These are phyloP conservation scores for Russula earlei DNA, from an alignment of 768 basidiomycete species.

Conservation along the genomic window DNA sequence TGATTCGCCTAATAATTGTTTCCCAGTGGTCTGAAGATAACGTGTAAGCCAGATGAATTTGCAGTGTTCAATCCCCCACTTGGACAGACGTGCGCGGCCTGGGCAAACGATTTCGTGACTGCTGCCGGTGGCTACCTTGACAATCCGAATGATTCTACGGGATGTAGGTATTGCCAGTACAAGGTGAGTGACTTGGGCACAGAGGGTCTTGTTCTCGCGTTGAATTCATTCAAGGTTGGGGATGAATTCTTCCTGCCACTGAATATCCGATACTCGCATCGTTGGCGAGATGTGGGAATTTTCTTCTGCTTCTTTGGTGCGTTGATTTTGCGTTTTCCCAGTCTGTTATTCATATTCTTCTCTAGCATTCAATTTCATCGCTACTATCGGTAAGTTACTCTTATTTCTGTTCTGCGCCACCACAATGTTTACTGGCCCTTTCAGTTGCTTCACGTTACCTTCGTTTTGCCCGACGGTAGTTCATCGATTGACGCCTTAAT, in stretches of 20 bases:
- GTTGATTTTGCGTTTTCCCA: constrained; percentile 19
- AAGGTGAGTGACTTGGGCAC: constrained; percentile 23
- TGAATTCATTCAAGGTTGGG: constrained; percentile 33
- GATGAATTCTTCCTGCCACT: constrained; percentile 63
- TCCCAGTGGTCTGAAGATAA: constrained; percentile 49
- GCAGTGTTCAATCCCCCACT: constrained; percentile 60
- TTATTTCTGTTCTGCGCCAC: neutral
- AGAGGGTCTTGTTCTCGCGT: neutral
- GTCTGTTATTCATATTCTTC: neutral
- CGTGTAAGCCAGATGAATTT: constrained; percentile 62
- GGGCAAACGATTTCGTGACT: constrained; percentile 59
- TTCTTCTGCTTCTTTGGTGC: constrained; percentile 51
- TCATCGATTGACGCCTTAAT: neutral
- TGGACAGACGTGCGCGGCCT: constrained; percentile 62
- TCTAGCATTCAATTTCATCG: constrained; percentile 58
- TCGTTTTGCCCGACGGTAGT: constrained; percentile 19
- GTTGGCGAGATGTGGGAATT: constrained; percentile 66
- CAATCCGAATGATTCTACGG: constrained; percentile 46
- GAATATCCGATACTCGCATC: constrained; percentile 49
- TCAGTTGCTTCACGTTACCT: constrained; percentile 61
- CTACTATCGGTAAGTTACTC: constrained; percentile 38
- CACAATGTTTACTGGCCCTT: constrained; percentile 14
- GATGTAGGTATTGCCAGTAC: constrained; percentile 71
- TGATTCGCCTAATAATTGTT: neutral
- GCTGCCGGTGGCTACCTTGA: constrained; percentile 65